Evolutionary conservation across 371 early-diverging fungal genomes (phyloP), one percentile per base, ranked within the genome.

Genomic region (Conidiobolus incongruus): DNA sequence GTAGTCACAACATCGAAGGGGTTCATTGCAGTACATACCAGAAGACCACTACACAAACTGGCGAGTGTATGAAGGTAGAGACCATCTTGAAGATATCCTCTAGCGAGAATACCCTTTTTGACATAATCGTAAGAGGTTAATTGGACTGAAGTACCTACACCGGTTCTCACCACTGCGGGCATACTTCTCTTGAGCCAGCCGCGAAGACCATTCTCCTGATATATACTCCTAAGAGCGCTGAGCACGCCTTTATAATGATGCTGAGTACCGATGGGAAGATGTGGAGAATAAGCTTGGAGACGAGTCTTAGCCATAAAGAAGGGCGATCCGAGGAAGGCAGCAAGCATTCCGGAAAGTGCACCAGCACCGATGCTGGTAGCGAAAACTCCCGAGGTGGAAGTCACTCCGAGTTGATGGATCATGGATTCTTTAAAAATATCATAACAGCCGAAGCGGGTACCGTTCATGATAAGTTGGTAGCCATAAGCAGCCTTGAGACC

Each of bases 1-100:
- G 93, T 92, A 29, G 74, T 80, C 44, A 91, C 75, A 4, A 92
- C 91, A 58, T 94, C 95, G 49, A 91, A 91, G 16, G 95, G 93
- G 48, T 94, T 94, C 95, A 94, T 94, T 28, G 75, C 81, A 22
- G 72, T 53, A 49, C 87, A 87, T 20, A 89, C 81, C 49, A 85
- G 66, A 45, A 92, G 65, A 46, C 85, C 81, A 3, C 84, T 77
- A 41, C 77, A 60, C 70, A 90, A 69, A 49, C 77, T 75, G 5
- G 89, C 72, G 28, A 68, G 54, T 23, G 79, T 73, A 46, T 90
- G 88, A 20, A 81, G 68, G 4, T 55, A 39, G 12, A 78, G 59
- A 38, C 72, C 69, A 42, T 83, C 72, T 17, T 62, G 59, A n/a
- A 66, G 55, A 11, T 70, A 72, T 44, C 66, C 73, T 29, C 66